Evolutionary conservation across 352 stramenopile genomes (phyloP).

Genomic region (Phytophthora rubi): DNA sequence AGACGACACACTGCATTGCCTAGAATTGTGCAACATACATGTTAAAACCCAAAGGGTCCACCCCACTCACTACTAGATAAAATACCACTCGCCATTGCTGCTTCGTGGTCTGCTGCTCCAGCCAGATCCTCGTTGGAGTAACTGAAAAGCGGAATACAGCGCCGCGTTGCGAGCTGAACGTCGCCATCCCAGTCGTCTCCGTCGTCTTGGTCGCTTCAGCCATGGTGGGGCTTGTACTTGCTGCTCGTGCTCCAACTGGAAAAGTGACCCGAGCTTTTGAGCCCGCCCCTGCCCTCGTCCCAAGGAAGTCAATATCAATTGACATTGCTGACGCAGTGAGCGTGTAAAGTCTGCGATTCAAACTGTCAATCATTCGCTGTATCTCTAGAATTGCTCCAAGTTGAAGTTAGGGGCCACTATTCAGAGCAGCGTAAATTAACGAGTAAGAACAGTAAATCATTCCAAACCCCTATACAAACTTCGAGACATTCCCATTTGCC

Average conservation of each 20-base stretch:
- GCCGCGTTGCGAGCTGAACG: constrained; percentile 27
- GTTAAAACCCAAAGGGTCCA: not conserved
- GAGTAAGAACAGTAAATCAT: not conserved
- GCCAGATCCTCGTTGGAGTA: constrained; percentile 18
- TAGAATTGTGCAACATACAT: constrained; percentile 1
- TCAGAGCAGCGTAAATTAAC: not conserved
- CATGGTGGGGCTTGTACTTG: not conserved
- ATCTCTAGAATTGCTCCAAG: not conserved
- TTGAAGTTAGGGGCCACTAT: constrained; percentile 5
- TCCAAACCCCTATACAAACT: not conserved
- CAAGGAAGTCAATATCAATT: constrained; percentile 18
- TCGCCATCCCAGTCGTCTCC: constrained; percentile 24
- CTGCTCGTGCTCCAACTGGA: not conserved
- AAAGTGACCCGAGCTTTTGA: constrained; percentile 2
- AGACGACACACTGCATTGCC: constrained; percentile 35
- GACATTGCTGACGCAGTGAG: constrained; percentile 10
- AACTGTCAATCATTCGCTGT: not conserved
- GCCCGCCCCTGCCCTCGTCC: not conserved
- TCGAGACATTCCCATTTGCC: not conserved
- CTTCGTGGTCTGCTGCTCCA: constrained; percentile 31
- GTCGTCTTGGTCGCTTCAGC: constrained; percentile 8
- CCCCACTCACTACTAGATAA: not conserved
- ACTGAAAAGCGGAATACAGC: constrained; percentile 29
- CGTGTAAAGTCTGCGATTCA: not conserved
- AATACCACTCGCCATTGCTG: constrained; percentile 20